A percentile compares a stretch with the other conserved stretches of the same genome.
Evolutionary conservation across 78 protist species (phyloP).

Genomic region (Planoprotostelium fungivorum): DNA sequence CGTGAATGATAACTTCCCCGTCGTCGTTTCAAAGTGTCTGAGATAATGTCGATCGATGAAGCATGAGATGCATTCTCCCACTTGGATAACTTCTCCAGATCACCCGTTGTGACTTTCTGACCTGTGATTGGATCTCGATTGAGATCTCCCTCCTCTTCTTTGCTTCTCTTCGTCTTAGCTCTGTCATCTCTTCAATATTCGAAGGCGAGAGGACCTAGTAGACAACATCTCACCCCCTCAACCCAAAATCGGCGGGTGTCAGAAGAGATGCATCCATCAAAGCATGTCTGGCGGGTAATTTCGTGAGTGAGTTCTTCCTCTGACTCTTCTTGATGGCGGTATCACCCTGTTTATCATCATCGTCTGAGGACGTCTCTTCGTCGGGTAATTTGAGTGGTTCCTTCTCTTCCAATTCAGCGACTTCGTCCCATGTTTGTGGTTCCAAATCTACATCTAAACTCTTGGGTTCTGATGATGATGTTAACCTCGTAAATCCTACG

Average conservation of each 20-base stretch:
- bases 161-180: background rate
- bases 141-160: background rate
- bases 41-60: background rate
- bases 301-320: too few relatives aligned
- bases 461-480: background rate
- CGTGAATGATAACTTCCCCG: background rate
- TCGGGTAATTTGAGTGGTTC: background rate
- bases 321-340: too few relatives aligned
- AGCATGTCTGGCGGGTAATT: background rate
- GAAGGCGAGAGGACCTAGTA: too few relatives aligned
- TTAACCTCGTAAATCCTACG: background rate
- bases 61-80: background rate
- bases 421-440: background rate
- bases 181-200: background rate
- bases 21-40: background rate
- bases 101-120: background rate
- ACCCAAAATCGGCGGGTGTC: background rate
- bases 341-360: background rate
- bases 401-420: background rate
- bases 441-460: background rate
- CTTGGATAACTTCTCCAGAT: background rate
- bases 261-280: background rate
- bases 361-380: background rate
- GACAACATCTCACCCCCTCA: background rate
- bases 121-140: background rate